Percentiles rank a stretch among this genome's conserved stretches.
These are phyloP conservation scores for Pseudocercospora crystallina DNA, from an alignment of 2,329 filamentous ascomycete genomes.

Conservation along the genomic window DNA sequence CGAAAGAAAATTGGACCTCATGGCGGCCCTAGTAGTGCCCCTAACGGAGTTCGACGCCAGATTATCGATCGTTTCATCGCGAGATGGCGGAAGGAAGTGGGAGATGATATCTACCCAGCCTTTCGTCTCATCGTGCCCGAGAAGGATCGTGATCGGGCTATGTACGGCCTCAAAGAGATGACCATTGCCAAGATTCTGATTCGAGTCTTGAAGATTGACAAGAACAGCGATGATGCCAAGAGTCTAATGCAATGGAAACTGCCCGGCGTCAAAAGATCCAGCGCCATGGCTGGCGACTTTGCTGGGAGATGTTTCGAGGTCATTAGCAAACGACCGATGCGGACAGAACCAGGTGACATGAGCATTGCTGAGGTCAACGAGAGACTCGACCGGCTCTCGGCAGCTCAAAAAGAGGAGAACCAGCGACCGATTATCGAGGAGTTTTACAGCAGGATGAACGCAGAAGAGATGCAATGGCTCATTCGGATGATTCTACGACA, in stretches of 20 bases:
- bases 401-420: slow-evolving; percentile 74
- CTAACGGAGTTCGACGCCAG: slow-evolving; percentile 74
- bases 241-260: slow-evolving; percentile 90
- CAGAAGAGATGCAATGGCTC: slow-evolving; percentile 90
- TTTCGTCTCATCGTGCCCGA: slow-evolving; percentile 88
- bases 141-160: slow-evolving; percentile 85
- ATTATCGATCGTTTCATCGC: slow-evolving; percentile 85
- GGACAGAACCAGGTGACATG: slow-evolving; percentile 72
- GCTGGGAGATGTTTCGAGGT: slow-evolving; percentile 85
- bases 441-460: slow-evolving; percentile 89
- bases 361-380: slow-evolving; percentile 87
- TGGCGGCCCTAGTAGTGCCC: slow-evolving; percentile 47
- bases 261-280: slow-evolving; percentile 65
- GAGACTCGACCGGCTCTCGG: slow-evolving; percentile 74
- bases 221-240: slow-evolving; percentile 83
- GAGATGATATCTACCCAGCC: slow-evolving; percentile 88
- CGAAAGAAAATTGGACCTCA: slow-evolving; percentile 61
- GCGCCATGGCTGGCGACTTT: slow-evolving; percentile 81
- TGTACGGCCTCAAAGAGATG: slow-evolving; percentile 94
- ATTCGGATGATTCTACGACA: slow-evolving; percentile 88
- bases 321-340: slow-evolving; percentile 77
- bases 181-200: slow-evolving; percentile 87
- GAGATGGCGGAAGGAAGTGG: slow-evolving; percentile 83
- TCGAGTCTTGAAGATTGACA: slow-evolving; percentile 87
- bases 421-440: slow-evolving; percentile 77